Evolutionary conservation across 2,329 filamentous ascomycete species (phyloP).

Genomic region (Neonectria hederae): DNA sequence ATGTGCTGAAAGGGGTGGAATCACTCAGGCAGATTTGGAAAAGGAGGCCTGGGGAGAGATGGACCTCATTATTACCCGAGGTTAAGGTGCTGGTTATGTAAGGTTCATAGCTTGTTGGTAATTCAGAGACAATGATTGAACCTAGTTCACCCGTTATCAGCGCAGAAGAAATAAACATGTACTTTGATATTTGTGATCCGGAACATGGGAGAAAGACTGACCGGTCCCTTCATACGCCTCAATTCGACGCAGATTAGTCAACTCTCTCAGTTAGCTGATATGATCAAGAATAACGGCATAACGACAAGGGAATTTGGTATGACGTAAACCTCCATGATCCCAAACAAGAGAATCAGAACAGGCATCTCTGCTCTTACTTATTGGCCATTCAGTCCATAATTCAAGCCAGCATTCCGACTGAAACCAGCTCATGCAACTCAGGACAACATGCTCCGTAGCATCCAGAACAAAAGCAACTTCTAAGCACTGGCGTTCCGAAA

Average conservation of each 20-base stretch:
- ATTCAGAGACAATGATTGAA: background rate
- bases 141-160: background rate
- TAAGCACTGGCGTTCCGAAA: background rate
- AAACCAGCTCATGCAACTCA: background rate
- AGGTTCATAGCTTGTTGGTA: constrained; percentile 17
- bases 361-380: background rate
- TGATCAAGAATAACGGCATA: background rate
- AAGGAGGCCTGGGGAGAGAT: constrained; percentile 33
- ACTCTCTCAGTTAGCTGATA: background rate
- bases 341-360: background rate
- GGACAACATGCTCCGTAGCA: background rate
- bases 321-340: background rate
- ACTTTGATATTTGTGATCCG: background rate
- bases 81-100: constrained; percentile 40
- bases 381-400: background rate
- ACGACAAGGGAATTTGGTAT: background rate
- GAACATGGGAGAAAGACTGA: background rate
- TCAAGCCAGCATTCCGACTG: background rate
- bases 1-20: constrained; percentile 37
- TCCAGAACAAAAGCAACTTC: background rate
- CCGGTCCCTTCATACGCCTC: background rate
- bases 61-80: constrained; percentile 39
- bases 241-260: background rate
- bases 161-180: background rate
- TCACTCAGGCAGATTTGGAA: constrained; percentile 38